These are phyloP conservation scores for Calamus simplicifolius DNA, from an alignment of 176 grass and related monocot genomes.

Conservation along the genomic window DNA sequence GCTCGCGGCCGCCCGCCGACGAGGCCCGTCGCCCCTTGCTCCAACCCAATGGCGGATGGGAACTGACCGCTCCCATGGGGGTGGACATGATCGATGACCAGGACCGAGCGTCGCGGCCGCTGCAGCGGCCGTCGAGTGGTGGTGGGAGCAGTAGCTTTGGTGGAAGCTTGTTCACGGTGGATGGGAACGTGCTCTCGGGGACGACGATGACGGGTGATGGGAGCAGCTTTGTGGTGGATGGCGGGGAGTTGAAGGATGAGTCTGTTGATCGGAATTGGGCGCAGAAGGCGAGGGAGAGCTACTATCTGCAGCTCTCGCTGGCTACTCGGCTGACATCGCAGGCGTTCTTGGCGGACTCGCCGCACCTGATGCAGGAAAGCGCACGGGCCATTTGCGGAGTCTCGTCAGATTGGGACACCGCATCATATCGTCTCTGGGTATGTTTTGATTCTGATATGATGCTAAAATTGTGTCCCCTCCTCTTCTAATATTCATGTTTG, in stretches of 20 bases:
- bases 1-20: not conserved
- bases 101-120: not conserved
- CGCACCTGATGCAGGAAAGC: slow-evolving; percentile 17
- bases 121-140: slow-evolving; percentile 19
- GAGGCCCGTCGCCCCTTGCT: slow-evolving; percentile 16
- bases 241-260: slow-evolving; percentile 1
- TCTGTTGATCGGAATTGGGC: slow-evolving; percentile 37
- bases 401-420: slow-evolving; percentile 41
- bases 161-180: slow-evolving; percentile 35
- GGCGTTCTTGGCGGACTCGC: slow-evolving; percentile 66
- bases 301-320: slow-evolving; percentile 82
- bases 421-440: slow-evolving; percentile 92
- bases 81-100: slow-evolving; percentile 5
- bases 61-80: not conserved
- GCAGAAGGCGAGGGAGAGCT: slow-evolving; percentile 56
- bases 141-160: slow-evolving; percentile 23
- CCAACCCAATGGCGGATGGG: not conserved
- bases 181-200: slow-evolving; percentile 19
- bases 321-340: slow-evolving; percentile 71
- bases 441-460: not conserved
- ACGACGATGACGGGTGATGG: slow-evolving; percentile 16
- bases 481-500: too few relatives aligned
- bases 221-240: slow-evolving; percentile 1
- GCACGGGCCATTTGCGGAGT: slow-evolving; percentile 22
- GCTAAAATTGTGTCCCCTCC: too few relatives aligned